Conservation (phyloP, 306 rosid species). For the Corylus heterophylla region DNA sequence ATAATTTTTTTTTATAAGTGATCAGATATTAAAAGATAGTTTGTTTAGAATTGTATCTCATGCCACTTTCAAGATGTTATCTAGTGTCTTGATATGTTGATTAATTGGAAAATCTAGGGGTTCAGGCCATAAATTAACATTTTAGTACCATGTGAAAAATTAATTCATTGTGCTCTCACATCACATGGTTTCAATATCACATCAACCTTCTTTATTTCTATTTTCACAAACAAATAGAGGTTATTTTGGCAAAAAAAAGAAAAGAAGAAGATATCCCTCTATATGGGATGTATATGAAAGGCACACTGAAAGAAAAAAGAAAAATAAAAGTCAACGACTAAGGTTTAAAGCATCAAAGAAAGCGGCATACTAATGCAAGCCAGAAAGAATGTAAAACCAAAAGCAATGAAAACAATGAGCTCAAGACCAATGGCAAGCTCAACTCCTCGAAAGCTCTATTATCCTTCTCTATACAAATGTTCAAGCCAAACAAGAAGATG, state of each 20-base stretch:
- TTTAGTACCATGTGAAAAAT: not conserved
- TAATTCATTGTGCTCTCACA: not conserved
- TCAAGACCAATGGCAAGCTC: not conserved
- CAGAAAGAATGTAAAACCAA: not conserved
- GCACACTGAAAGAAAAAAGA: not conserved
- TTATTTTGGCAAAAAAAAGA: not conserved
- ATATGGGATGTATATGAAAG: not conserved
- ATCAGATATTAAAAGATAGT: not conserved
- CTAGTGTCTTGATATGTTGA: not conserved
- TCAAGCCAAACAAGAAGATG: not conserved
- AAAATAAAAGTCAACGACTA: not conserved
- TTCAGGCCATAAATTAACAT: not conserved
- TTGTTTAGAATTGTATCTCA: not conserved
- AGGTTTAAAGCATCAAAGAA: not conserved
- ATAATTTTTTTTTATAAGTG: no score
- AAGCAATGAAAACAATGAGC: not conserved
- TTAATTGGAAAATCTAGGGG: not conserved
- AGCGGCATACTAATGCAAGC: not conserved
- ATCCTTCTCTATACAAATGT: not conserved
- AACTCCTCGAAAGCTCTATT: not conserved
- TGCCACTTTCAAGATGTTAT: not conserved
- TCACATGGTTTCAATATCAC: not conserved
- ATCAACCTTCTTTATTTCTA: not conserved
- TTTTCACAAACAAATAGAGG: not conserved
- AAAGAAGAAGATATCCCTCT: not conserved